Conservation (phyloP, 2,329 filamentous ascomycete genomes). For the Botrytis cinerea region DNA sequence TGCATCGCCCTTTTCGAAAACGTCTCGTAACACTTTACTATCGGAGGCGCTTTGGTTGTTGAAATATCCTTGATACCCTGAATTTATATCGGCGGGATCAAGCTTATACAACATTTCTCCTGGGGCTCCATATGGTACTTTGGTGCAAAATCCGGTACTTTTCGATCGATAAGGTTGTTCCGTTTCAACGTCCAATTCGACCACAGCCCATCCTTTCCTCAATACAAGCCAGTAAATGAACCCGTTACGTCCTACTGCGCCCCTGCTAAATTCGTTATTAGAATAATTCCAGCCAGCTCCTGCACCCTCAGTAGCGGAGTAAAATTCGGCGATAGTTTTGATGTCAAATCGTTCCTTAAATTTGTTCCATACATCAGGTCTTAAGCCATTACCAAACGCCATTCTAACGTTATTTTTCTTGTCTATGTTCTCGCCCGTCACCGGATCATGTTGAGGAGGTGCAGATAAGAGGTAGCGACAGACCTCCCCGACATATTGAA, state of each 20-base stretch:
- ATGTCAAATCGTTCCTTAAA: constrained; percentile 83
- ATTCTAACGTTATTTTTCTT: constrained; percentile 69
- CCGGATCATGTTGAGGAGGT: constrained; percentile 60
- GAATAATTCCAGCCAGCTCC: constrained; percentile 72
- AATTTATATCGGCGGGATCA: constrained; percentile 61
- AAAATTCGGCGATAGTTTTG: constrained; percentile 75
- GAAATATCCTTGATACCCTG: constrained; percentile 79
- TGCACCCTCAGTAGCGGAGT: constrained; percentile 74
- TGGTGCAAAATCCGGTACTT: constrained; percentile 67
- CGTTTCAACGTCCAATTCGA: constrained; percentile 70
- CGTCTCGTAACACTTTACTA: constrained; percentile 72
- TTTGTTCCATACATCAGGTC: constrained; percentile 80
- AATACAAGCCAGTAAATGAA: constrained; percentile 58
- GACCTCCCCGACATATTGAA: constrained; percentile 89
- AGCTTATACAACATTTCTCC: constrained; percentile 78
- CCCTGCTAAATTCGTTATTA: constrained; percentile 70
- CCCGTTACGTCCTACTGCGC: constrained; percentile 76
- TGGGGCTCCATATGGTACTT: constrained; percentile 58
- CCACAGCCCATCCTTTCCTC: constrained; percentile 55
- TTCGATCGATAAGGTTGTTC: constrained; percentile 69
- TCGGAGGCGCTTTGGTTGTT: constrained; percentile 70
- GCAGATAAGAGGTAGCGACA: constrained; percentile 77
- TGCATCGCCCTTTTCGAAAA: constrained; percentile 73
- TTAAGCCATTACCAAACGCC: constrained; percentile 82
- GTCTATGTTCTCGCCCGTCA: constrained; percentile 69